phyloP scores from a whole-genome alignment of 1,284 basidiomycete genomes.

The Malassezia sp. region DNA sequence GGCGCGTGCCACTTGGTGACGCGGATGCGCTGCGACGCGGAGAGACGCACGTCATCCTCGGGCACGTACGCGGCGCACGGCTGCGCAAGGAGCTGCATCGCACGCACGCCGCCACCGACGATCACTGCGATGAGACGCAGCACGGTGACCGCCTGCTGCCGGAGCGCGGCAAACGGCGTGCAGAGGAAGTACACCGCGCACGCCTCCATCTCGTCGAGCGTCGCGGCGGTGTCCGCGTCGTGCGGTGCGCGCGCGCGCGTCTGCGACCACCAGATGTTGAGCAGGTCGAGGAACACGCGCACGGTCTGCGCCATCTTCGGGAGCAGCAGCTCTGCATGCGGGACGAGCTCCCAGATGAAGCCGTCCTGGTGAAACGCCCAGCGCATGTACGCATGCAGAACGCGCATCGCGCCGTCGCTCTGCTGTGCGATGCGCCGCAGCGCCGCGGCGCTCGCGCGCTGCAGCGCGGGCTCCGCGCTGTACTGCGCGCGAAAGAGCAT shows the following conservation, averaged over 20 bases:
- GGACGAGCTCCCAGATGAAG: conserved; percentile 59
- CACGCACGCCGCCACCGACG: conserved; percentile 20
- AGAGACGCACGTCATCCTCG: conserved; percentile 23
- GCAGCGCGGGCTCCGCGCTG: conserved; percentile 63
- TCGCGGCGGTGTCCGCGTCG: conserved; percentile 21
- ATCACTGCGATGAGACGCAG: conserved; percentile 36
- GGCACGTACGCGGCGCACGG: conserved; percentile 8
- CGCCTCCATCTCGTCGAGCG: conserved; percentile 56
- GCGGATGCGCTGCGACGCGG: conserved; percentile 25
- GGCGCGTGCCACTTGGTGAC: conserved; percentile 23
- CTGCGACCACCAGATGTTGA: conserved; percentile 59
- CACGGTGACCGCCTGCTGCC: conserved; percentile 45
- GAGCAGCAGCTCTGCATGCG: conserved; percentile 55
- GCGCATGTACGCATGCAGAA: conserved; percentile 61
- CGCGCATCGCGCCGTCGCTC: conserved; percentile 49
- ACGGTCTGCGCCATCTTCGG: conserved; percentile 58
- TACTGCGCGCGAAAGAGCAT: conserved; percentile 70
- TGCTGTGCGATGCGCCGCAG: conserved; percentile 65
- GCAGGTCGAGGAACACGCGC: conserved; percentile 62
- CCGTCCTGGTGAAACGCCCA: conserved; percentile 66
- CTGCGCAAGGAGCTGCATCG: background rate
- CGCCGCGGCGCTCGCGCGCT: conserved; percentile 60
- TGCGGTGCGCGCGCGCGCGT: conserved; percentile 26
- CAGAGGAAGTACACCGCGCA: conserved; percentile 63
- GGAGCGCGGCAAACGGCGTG: conserved; percentile 58